phyloP scores from a whole-genome alignment of 768 basidiomycete genomes.

The Basidioascus undulatus region DNA sequence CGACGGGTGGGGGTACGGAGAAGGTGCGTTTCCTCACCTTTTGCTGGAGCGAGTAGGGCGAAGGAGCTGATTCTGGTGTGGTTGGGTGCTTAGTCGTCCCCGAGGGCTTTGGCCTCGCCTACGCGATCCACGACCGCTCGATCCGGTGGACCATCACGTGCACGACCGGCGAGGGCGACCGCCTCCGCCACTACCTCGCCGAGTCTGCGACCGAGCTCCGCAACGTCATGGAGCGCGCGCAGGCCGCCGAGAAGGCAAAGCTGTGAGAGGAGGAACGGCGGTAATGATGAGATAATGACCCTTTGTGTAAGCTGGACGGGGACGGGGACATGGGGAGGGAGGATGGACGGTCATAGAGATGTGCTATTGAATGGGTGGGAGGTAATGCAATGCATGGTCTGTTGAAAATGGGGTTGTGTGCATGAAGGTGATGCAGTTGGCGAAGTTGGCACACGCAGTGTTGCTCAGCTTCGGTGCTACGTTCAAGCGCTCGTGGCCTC shows the following conservation, averaged over 20 bases:
- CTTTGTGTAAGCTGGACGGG: no score
- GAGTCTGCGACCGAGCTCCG: slow-evolving; percentile 60
- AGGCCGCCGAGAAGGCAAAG: slow-evolving; percentile 17
- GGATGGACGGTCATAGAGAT: no score
- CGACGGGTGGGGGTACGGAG: slow-evolving; percentile 93
- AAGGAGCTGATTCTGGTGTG: neutral
- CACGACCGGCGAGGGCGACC: slow-evolving; percentile 26
- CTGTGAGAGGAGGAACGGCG: no score
- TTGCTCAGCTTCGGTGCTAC: no score
- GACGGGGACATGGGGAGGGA: no score
- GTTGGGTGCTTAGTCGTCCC: slow-evolving; percentile 40
- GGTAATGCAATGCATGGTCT: no score
- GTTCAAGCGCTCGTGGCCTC: no score
- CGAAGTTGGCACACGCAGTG: no score
- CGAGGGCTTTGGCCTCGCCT: slow-evolving; percentile 77
- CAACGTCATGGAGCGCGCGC: slow-evolving; percentile 46
- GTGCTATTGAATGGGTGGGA: no score
- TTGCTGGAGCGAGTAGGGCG: neutral
- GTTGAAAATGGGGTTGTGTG: no score
- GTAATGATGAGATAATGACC: no score
- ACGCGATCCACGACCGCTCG: slow-evolving; percentile 60
- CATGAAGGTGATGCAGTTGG: no score
- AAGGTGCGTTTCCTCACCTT: slow-evolving; percentile 30
- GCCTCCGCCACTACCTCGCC: slow-evolving; percentile 35
- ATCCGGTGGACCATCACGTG: slow-evolving; percentile 74